Conservation (phyloP, 2,329 filamentous ascomycete genomes). For the Penicillium paneum region DNA sequence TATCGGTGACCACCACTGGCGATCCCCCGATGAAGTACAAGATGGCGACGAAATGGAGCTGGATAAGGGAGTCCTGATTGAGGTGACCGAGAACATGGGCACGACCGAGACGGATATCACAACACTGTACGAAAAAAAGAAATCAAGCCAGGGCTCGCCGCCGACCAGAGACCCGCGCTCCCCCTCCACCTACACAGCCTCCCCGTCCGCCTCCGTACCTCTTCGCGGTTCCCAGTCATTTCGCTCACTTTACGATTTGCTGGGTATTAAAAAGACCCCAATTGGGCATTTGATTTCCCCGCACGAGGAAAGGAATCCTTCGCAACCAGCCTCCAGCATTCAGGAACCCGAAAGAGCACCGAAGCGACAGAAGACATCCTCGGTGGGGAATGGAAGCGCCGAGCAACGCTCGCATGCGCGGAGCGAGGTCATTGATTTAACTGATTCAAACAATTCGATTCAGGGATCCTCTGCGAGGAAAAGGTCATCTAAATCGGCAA, state of each 20-base stretch:
- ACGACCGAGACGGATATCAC: conserved; percentile 73
- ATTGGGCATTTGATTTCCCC: conserved; percentile 66
- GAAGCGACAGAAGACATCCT: conserved; percentile 34
- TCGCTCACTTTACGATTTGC: conserved; percentile 60
- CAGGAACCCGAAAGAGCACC: conserved; percentile 27
- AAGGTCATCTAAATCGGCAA: background rate
- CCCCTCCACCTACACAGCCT: conserved; percentile 23
- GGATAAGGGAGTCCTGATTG: conserved; percentile 72
- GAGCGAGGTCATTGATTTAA: conserved; percentile 25
- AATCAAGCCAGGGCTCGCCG: conserved; percentile 35
- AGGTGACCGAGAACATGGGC: conserved; percentile 74
- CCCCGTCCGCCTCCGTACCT: conserved; percentile 8
- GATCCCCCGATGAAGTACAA: conserved; percentile 62
- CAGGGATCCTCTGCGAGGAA: background rate
- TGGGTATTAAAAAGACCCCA: conserved; percentile 63
- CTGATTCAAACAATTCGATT: conserved; percentile 13
- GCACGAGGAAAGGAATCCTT: conserved; percentile 50
- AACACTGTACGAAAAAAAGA: conserved; percentile 68
- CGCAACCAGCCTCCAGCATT: conserved; percentile 7
- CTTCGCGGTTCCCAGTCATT: conserved; percentile 43
- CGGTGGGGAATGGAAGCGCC: conserved; percentile 13
- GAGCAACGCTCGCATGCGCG: conserved; percentile 5
- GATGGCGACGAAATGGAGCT: conserved; percentile 80
- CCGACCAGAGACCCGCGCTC: conserved; percentile 33
- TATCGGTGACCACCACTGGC: conserved; percentile 82